These are phyloP conservation scores for Leccinum truebloodii DNA, from an alignment of 768 basidiomycete genomes.

Conservation along the genomic window DNA sequence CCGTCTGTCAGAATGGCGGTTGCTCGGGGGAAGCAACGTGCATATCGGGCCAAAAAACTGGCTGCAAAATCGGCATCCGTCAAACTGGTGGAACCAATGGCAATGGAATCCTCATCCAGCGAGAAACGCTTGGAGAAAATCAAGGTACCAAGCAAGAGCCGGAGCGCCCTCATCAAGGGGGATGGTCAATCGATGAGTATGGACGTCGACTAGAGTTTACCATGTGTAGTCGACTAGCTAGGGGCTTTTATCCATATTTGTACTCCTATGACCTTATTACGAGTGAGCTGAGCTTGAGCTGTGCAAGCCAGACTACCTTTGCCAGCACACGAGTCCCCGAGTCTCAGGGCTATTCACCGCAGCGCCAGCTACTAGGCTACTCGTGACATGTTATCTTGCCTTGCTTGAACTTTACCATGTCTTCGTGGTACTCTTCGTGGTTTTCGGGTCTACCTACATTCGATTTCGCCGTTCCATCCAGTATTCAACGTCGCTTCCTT, in stretches of 20 bases:
- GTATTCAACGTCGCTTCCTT: conserved; percentile 84
- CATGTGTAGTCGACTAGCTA: neutral
- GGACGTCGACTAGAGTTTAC: conserved; percentile 65
- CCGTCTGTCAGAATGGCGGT: conserved; percentile 71
- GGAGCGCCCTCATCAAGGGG: conserved; percentile 76
- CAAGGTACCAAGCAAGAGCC: conserved; percentile 61
- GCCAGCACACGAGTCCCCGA: conserved; percentile 5
- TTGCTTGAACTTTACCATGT: conserved; percentile 36
- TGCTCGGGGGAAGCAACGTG: conserved; percentile 74
- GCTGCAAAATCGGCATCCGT: conserved; percentile 54
- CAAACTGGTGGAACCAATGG: conserved; percentile 67
- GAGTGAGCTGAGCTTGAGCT: neutral
- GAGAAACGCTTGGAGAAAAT: conserved; percentile 74
- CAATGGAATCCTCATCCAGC: conserved; percentile 41
- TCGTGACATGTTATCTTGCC: conserved; percentile 18
- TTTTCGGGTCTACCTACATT: conserved; percentile 56
- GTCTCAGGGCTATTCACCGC: conserved; percentile 3
- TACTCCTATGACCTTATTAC: conserved; percentile 6
- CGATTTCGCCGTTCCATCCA: conserved; percentile 64
- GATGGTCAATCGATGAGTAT: conserved; percentile 91
- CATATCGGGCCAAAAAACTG: conserved; percentile 67
- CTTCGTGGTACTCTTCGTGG: conserved; percentile 61
- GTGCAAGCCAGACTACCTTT: neutral
- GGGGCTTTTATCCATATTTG: conserved; percentile 26
- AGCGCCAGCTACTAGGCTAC: conserved; percentile 2